Conservation (phyloP, 2,329 filamentous ascomycete genomes). For the Zarea fungicola region DNA sequence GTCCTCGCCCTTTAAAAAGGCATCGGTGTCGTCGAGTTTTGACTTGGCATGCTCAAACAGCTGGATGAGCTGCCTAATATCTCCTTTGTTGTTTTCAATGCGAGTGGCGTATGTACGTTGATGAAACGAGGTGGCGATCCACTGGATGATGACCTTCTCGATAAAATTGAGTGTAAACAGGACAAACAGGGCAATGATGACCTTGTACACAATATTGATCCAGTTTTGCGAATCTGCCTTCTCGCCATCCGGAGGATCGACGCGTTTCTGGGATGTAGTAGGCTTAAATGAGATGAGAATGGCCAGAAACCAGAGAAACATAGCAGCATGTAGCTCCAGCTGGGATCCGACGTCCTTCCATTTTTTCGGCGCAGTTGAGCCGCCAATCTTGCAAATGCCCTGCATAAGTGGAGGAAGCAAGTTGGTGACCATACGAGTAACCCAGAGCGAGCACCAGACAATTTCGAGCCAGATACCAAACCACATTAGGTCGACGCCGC, state of each 20-base stretch:
- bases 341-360: constrained; percentile 86
- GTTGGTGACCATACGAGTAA: constrained; percentile 52
- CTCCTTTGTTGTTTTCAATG: constrained; percentile 89
- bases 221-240: constrained; percentile 53
- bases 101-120: constrained; percentile 83
- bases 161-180: constrained; percentile 73
- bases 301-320: constrained; percentile 90
- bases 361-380: constrained; percentile 83
- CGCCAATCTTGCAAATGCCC: constrained; percentile 62
- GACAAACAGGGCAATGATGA: constrained; percentile 81
- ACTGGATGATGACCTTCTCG: constrained; percentile 91
- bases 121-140: constrained; percentile 92
- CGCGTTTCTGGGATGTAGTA: constrained; percentile 61
- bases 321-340: constrained; percentile 75
- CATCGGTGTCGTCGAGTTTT: constrained; percentile 52
- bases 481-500: constrained; percentile 77
- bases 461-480: constrained; percentile 95
- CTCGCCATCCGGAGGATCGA: constrained; percentile 23
- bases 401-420: constrained; percentile 44
- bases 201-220: constrained; percentile 76
- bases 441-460: constrained; percentile 88
- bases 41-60: constrained; percentile 71
- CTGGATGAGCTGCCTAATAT: constrained; percentile 58
- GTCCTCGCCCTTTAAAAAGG: constrained; percentile 41
- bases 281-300: constrained; percentile 82